Evolutionary conservation across 2,329 filamentous ascomycete species (phyloP).

Genomic region (Aspergillus sp.): DNA sequence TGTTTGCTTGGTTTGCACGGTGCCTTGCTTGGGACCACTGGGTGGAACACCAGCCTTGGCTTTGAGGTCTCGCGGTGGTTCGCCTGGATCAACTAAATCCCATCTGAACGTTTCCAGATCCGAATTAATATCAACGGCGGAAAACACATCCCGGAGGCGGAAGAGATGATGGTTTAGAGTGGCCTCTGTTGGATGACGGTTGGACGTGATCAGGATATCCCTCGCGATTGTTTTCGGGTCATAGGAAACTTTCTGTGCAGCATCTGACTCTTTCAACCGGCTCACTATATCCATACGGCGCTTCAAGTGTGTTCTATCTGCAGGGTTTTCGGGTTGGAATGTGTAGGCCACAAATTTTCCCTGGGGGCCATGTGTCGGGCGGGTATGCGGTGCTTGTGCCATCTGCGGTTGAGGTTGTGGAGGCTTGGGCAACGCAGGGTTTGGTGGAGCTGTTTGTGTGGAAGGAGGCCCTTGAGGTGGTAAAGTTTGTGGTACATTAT

Average conservation of each 20-base stretch:
- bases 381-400: not conserved
- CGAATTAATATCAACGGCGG: conserved; percentile 43
- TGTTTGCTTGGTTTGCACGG: conserved; percentile 2
- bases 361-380: not conserved
- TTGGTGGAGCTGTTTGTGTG: not conserved
- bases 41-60: not conserved
- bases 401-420: not conserved
- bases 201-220: conserved; percentile 62
- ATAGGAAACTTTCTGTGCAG: conserved; percentile 52
- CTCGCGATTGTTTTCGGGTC: conserved; percentile 62
- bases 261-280: conserved; percentile 41
- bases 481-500: not conserved
- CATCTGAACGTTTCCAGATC: conserved; percentile 61
- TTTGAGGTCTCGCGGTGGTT: conserved; percentile 14
- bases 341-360: conserved; percentile 10
- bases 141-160: conserved; percentile 43
- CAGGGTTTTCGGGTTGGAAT: conserved; percentile 11
- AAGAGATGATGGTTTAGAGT: conserved; percentile 61
- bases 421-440: not conserved
- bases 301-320: conserved; percentile 24
- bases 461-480: not conserved
- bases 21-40: not conserved
- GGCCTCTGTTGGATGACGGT: conserved; percentile 60
- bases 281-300: conserved; percentile 42
- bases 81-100: conserved; percentile 55